These are phyloP conservation scores for Gastrolobium bilobum DNA, from an alignment of 306 rosid species.

Conservation along the genomic window DNA sequence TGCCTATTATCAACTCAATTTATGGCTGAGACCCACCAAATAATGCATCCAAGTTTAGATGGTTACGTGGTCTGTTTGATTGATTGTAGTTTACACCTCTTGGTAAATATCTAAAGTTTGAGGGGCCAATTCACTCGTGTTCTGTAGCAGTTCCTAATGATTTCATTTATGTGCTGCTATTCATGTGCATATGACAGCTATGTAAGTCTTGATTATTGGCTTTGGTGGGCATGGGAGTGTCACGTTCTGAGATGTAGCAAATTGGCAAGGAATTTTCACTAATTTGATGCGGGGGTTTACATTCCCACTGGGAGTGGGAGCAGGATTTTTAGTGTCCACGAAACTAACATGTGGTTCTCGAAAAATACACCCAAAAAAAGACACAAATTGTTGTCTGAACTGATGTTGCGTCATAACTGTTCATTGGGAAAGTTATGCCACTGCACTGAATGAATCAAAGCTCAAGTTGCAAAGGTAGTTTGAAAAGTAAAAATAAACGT, in stretches of 20 bases:
- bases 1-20: slow-evolving; percentile 32
- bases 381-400: neutral
- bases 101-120: slow-evolving; percentile 3
- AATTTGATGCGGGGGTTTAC: neutral
- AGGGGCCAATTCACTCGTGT: slow-evolving; percentile 10
- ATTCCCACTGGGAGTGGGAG: neutral
- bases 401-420: neutral
- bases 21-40: slow-evolving; percentile 30
- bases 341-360: slow-evolving; percentile 29
- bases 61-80: slow-evolving; percentile 9
- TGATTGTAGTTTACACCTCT: slow-evolving; percentile 35
- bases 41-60: slow-evolving; percentile 29
- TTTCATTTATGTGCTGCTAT: slow-evolving; percentile 19
- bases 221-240: neutral
- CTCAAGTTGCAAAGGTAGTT: neutral
- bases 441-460: no score
- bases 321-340: slow-evolving; percentile 21
- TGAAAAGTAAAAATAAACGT: no score
- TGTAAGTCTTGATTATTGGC: slow-evolving; percentile 16
- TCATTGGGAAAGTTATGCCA: neutral
- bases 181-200: slow-evolving; percentile 43
- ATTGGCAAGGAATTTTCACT: slow-evolving; percentile 12
- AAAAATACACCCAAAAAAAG: neutral
- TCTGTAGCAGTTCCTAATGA: neutral
- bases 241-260: neutral